Percentiles rank a stretch among this genome's conserved stretches.
These are phyloP conservation scores for Suhomyces terraborum DNA, from an alignment of 1,139 yeast species.

Conservation along the genomic window DNA sequence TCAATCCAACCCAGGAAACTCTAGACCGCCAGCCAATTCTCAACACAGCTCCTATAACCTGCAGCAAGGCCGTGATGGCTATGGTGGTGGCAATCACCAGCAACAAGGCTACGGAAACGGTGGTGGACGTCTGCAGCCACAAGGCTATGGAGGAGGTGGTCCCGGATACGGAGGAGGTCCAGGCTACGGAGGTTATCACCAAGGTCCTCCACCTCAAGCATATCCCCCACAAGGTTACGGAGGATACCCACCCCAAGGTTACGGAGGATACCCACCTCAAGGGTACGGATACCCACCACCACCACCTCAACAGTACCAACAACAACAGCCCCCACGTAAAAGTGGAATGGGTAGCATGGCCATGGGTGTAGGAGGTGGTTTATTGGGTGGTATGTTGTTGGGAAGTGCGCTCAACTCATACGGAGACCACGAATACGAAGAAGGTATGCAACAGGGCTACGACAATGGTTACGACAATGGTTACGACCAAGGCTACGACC, in stretches of 20 bases:
- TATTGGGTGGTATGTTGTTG: constrained; percentile 66
- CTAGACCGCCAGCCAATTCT: constrained; percentile 3
- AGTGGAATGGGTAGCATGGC: constrained; percentile 53
- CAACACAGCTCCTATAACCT: constrained; percentile 1
- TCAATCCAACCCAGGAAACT: constrained; percentile 11
- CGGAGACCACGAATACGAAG: constrained; percentile 26
- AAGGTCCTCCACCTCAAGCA: constrained; percentile 25
- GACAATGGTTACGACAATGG: constrained; percentile 30
- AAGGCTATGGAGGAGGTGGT: constrained; percentile 10
- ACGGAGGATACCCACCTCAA: constrained; percentile 22
- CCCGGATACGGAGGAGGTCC: too few species aligned
- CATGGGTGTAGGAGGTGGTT: constrained; percentile 80
- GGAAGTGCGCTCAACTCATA: constrained; percentile 33
- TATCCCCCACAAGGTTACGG: constrained; percentile 27
- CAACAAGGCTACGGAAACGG: constrained; percentile 12
- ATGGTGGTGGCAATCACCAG: constrained; percentile 4
- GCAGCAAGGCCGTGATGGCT: constrained; percentile 18
- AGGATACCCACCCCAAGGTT: constrained; percentile 20
- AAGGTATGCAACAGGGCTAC: constrained; percentile 37
- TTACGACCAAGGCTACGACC: constrained; percentile 18
- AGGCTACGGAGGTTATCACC: constrained; percentile 23
- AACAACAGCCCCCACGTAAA: constrained; percentile 25
- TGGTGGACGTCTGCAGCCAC: constrained; percentile 16
- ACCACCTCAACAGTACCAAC: constrained; percentile 25
- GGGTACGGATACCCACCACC: constrained; percentile 21